Conservation (phyloP, 2,329 filamentous ascomycete species). For the Verticillium longisporum region DNA sequence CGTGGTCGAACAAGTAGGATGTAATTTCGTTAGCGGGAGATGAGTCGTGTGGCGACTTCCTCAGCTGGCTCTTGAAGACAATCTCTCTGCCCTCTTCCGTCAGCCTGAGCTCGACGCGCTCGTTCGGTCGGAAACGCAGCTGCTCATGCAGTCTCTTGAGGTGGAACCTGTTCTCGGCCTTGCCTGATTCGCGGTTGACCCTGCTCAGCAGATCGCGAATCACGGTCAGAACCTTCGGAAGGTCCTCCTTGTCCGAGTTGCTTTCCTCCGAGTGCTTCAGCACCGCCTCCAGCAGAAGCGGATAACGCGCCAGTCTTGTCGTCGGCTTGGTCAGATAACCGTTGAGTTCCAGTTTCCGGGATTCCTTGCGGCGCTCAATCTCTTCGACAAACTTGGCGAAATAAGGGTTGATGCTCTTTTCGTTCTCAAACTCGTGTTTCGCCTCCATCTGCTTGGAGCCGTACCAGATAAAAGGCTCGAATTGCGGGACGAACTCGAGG, state of each 20-base stretch:
- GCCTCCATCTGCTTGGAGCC: conserved; percentile 93
- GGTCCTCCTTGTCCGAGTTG: conserved; percentile 83
- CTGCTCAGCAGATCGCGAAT: conserved; percentile 82
- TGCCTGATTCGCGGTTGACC: conserved; percentile 92
- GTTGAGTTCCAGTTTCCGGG: conserved; percentile 91
- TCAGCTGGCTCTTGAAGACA: conserved; percentile 89
- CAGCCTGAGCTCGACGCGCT: conserved; percentile 87
- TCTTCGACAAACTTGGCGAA: conserved; percentile 94
- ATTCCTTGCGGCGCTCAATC: conserved; percentile 92
- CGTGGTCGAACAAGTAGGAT: conserved; percentile 94
- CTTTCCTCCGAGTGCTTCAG: conserved; percentile 86
- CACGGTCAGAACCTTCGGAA: conserved; percentile 79
- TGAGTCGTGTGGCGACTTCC: conserved; percentile 78
- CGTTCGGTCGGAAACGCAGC: conserved; percentile 82
- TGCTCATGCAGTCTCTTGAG: conserved; percentile 86
- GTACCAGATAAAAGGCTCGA: conserved; percentile 94
- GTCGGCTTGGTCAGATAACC: conserved; percentile 97
- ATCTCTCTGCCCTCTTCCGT: conserved; percentile 90
- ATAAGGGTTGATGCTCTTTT: conserved; percentile 75
- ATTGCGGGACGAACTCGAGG: conserved; percentile 82
- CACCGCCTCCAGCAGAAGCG: conserved; percentile 83
- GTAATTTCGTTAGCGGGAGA: conserved; percentile 69
- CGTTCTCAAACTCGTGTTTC: conserved; percentile 97
- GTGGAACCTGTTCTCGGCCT: conserved; percentile 97
- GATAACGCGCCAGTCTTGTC: conserved; percentile 89